Evolutionary conservation across 345 rosid species (phyloP).

Genomic region (Pugionium dolabratum): DNA sequence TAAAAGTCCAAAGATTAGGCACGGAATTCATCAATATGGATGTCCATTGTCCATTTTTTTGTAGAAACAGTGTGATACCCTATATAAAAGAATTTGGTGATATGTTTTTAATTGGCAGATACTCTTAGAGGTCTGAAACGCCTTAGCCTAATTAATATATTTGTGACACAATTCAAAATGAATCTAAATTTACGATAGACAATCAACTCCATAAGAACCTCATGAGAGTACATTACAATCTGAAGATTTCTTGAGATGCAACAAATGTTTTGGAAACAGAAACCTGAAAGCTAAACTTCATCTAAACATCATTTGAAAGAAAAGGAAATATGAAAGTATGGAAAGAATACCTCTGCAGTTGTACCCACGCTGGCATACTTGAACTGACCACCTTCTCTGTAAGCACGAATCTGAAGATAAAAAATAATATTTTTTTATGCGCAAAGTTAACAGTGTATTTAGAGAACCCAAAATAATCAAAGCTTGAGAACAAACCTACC

Average conservation of each 20-base stretch:
- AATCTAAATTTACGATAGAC: background rate
- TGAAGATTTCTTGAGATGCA: conserved; percentile 16
- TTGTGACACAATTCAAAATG: background rate
- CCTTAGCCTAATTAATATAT: background rate
- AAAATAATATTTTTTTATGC: background rate
- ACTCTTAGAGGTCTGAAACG: background rate
- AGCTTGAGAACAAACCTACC: conserved; percentile 51
- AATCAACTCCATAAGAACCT: background rate
- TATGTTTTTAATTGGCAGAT: background rate
- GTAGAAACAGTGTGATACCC: conserved; percentile 2
- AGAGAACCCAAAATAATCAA: conserved; percentile 18
- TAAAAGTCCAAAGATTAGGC: background rate
- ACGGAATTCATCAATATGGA: conserved; percentile 3
- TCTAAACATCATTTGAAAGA: conserved; percentile 3
- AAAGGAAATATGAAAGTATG: background rate
- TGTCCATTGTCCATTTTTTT: background rate
- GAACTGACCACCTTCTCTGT: conserved; percentile 45
- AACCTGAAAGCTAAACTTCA: conserved; percentile 16
- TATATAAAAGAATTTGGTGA: background rate
- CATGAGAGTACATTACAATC: conserved; percentile 2
- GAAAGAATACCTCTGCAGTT: conserved; percentile 79
- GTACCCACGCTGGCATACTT: conserved; percentile 76
- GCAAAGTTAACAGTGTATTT: no score
- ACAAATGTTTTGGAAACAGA: conserved; percentile 14
- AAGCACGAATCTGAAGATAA: conserved; percentile 63